Percentiles rank a stretch among this genome's conserved stretches.
Conservation (phyloP, 1,284 basidiomycete species). For the Ceratobasidium sp. region DNA sequence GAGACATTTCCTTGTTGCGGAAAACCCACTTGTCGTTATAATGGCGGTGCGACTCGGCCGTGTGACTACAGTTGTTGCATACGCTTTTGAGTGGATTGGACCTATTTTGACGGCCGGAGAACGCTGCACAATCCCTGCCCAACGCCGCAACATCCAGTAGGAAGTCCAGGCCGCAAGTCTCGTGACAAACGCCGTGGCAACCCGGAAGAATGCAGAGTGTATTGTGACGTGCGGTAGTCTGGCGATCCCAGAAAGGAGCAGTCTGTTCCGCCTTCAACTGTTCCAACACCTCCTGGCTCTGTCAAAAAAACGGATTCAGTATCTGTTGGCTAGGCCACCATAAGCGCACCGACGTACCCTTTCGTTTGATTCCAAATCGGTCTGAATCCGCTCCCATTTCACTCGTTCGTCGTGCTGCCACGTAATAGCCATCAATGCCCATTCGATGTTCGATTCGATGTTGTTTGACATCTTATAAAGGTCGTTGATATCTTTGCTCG, state of each 20-base stretch:
- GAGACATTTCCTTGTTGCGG: not conserved
- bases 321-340: no score
- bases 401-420: not conserved
- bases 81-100: not conserved
- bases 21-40: not conserved
- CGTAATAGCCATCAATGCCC: constrained; percentile 2
- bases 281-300: not conserved
- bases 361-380: not conserved
- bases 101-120: not conserved
- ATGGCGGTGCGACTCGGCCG: not conserved
- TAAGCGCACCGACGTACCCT: not conserved
- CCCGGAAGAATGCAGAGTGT: constrained; percentile 5
- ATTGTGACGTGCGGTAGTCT: not conserved
- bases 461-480: not conserved
- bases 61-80: not conserved
- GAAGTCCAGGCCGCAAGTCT: not conserved
- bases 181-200: constrained; percentile 15
- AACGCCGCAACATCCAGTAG: not conserved
- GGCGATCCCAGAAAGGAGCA: not conserved
- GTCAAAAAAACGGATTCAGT: not conserved
- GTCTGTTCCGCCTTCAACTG: not conserved
- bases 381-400: not conserved
- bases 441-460: constrained; percentile 22
- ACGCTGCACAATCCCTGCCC: not conserved
- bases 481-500: constrained; percentile 15